phyloP scores from a whole-genome alignment of 2,329 filamentous ascomycete species.

The Colletotrichum theobromicola region DNA sequence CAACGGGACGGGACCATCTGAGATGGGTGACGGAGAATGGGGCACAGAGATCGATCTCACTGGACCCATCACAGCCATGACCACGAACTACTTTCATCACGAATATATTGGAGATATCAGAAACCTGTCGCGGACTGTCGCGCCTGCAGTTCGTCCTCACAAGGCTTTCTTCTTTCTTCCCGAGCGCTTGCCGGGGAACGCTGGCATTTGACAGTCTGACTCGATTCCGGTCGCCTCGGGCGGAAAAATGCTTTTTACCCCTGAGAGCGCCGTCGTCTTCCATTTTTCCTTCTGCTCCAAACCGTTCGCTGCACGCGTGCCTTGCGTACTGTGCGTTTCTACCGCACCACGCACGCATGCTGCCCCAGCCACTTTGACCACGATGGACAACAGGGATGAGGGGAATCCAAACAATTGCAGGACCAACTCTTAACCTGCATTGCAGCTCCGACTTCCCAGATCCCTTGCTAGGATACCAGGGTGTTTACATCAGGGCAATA shows the following conservation, averaged over 20 bases:
- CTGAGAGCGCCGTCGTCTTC: background rate
- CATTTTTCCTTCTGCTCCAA: background rate
- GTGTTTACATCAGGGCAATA: background rate
- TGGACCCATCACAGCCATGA: slow-evolving; percentile 16
- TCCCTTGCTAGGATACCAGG: background rate
- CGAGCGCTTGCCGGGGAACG: background rate
- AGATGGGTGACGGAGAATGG: slow-evolving; percentile 18
- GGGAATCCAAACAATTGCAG: slow-evolving; percentile 9
- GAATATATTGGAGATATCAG: background rate
- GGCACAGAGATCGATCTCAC: slow-evolving; percentile 21
- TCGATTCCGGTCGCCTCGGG: background rate
- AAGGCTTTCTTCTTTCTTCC: background rate
- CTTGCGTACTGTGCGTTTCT: background rate
- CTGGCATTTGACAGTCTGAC: slow-evolving; percentile 3
- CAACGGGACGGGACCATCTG: slow-evolving; percentile 19
- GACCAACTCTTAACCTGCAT: background rate
- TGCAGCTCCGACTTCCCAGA: background rate
- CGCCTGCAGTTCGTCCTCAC: background rate
- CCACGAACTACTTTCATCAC: background rate
- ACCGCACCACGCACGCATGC: background rate
- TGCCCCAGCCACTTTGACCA: slow-evolving; percentile 5
- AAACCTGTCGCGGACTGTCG: background rate
- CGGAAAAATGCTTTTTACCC: slow-evolving; percentile 3
- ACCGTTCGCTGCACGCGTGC: background rate
- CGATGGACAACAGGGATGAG: slow-evolving; percentile 9